A percentile compares a stretch with the other conserved stretches of the same genome.
Conservation (phyloP, 495 filamentous ascomycete genomes). For the Podospora sp. region DNA sequence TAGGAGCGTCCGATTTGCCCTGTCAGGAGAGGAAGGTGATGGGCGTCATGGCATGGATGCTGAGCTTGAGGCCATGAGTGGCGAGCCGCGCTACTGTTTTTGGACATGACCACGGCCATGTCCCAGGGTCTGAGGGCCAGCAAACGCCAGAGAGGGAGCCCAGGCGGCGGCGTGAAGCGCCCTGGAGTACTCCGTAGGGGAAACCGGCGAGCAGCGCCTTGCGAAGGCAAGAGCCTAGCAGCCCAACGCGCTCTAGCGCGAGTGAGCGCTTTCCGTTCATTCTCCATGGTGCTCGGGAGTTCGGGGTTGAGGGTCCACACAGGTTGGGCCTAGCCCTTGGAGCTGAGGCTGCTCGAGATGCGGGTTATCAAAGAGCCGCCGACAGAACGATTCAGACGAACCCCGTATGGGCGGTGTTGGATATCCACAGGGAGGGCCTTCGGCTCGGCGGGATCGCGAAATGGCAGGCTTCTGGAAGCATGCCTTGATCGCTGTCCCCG, state of each 20-base stretch:
- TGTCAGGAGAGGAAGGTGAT: background rate
- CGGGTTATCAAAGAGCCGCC: background rate
- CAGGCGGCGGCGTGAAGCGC: background rate
- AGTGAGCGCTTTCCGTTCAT: background rate
- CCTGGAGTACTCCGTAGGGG: background rate
- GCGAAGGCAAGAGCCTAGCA: background rate
- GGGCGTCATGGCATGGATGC: background rate
- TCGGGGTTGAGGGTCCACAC: background rate
- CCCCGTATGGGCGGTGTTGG: background rate
- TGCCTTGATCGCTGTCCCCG: conserved; percentile 1
- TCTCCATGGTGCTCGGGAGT: background rate
- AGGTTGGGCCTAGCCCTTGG: background rate
- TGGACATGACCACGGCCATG: background rate
- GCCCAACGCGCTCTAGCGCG: background rate
- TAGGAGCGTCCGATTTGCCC: background rate
- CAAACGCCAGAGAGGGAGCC: background rate
- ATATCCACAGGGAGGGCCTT: background rate
- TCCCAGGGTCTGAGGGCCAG: background rate
- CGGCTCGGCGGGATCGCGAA: conserved; percentile 1
- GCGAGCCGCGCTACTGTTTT: background rate
- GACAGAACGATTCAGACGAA: background rate
- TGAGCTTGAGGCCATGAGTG: too few species aligned
- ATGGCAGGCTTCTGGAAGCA: conserved; percentile 7
- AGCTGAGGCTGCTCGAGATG: background rate
- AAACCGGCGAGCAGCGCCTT: background rate